phyloP scores from a whole-genome alignment of 2,329 filamentous ascomycete species.

The Sodiomyces alkalinus region DNA sequence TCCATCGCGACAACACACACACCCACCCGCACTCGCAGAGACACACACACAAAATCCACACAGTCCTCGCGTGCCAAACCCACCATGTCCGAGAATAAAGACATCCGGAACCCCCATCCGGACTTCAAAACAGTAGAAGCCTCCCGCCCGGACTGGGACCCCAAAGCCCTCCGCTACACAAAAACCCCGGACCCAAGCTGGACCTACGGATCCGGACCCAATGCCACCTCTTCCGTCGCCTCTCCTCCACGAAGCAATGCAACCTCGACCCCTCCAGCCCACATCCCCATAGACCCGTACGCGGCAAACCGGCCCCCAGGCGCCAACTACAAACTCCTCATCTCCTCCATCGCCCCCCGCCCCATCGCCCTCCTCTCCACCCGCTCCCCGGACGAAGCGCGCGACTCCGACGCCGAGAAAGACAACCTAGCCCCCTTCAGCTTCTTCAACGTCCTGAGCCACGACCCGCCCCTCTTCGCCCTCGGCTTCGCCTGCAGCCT shows the following conservation, averaged over 20 bases:
- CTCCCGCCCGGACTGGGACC: constrained; percentile 46
- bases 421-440: constrained; percentile 73
- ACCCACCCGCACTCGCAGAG: too few species aligned
- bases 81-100: too few species aligned
- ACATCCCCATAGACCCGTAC: constrained; percentile 72
- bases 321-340: constrained; percentile 86
- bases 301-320: constrained; percentile 48
- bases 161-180: constrained; percentile 35
- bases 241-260: too few species aligned
- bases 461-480: constrained; percentile 76
- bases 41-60: too few species aligned
- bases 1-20: too few species aligned
- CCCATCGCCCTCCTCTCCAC: constrained; percentile 57
- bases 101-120: constrained; percentile 55
- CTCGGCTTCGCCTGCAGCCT: constrained; percentile 33
- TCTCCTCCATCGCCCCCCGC: constrained; percentile 67
- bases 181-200: constrained; percentile 51
- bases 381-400: constrained; percentile 39
- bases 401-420: too few species aligned
- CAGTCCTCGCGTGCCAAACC: too few species aligned
- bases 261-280: too few species aligned
- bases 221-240: constrained; percentile 17
- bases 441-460: constrained; percentile 71
- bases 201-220: constrained; percentile 51
- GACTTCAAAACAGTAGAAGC: constrained; percentile 63